Conservation (phyloP, 768 basidiomycete species). For the Phylloporus rhodoxanthus region DNA sequence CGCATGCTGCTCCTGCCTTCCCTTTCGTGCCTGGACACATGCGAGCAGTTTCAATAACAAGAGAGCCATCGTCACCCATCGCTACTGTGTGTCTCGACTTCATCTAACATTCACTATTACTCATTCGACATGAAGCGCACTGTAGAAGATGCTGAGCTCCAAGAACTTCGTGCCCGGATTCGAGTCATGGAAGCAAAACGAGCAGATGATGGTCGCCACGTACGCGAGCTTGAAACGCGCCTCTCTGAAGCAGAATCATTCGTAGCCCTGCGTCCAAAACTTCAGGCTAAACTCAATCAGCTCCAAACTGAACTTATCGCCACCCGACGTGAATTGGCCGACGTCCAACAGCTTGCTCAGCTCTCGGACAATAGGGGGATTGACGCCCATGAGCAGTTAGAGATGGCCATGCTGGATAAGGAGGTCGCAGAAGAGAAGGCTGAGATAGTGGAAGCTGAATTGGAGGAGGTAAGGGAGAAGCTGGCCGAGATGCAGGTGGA, state of each 20-base stretch:
- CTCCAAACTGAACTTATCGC: constrained; percentile 76
- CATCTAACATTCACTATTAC: neutral
- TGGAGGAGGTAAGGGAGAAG: constrained; percentile 75
- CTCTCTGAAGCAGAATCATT: constrained; percentile 81
- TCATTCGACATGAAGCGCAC: constrained; percentile 20
- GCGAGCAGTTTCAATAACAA: constrained; percentile 16
- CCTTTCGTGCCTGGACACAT: constrained; percentile 8
- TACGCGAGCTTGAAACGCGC: constrained; percentile 81
- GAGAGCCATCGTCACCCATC: constrained; percentile 25
- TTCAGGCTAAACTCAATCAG: constrained; percentile 80
- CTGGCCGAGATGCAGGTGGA: constrained; percentile 80
- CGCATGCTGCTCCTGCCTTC: constrained; percentile 1
- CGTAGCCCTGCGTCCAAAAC: constrained; percentile 78
- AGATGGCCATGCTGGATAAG: constrained; percentile 93
- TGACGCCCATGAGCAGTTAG: constrained; percentile 84
- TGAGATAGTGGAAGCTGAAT: constrained; percentile 69
- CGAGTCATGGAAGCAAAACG: constrained; percentile 84
- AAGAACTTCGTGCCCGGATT: constrained; percentile 79
- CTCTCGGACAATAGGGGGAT: constrained; percentile 63
- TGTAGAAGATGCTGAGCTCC: constrained; percentile 55
- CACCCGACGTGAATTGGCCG: constrained; percentile 69
- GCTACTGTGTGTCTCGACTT: constrained; percentile 14
- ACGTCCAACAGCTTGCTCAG: constrained; percentile 67
- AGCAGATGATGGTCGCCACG: constrained; percentile 75
- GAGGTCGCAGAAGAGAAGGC: constrained; percentile 94